These are phyloP conservation scores for Podaxis sp. DNA, from an alignment of 768 basidiomycete species.

Conservation along the genomic window DNA sequence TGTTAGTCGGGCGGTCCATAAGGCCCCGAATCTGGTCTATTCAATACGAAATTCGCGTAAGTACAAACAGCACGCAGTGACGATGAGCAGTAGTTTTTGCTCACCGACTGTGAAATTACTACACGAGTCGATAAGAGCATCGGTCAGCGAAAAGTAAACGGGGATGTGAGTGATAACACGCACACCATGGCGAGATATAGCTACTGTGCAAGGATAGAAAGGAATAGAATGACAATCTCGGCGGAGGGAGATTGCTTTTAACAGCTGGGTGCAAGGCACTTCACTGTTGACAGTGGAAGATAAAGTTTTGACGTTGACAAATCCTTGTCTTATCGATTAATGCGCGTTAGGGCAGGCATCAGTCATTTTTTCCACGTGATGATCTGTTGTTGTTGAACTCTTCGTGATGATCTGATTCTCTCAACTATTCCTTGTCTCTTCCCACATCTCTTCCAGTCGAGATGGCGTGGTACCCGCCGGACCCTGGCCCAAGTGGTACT, in stretches of 20 bases:
- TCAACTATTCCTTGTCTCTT: background rate
- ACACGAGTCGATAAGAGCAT: constrained; percentile 23
- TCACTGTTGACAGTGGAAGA: constrained; percentile 34
- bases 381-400: no score
- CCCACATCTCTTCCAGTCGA: background rate
- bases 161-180: constrained; percentile 27
- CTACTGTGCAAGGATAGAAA: constrained; percentile 27
- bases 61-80: background rate
- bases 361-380: background rate
- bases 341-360: constrained; percentile 31
- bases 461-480: background rate
- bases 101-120: constrained; percentile 89
- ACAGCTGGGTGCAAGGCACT: constrained; percentile 25
- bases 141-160: constrained; percentile 23
- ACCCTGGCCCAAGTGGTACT: background rate
- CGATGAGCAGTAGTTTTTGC: constrained; percentile 23
- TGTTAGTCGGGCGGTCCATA: constrained; percentile 89
- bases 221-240: constrained; percentile 23
- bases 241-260: constrained; percentile 27
- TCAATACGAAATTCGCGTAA: constrained; percentile 13
- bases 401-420: background rate
- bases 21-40: constrained; percentile 82
- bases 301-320: constrained; percentile 33
- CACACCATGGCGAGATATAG: constrained; percentile 77
- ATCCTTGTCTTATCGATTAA: constrained; percentile 38